A percentile compares a stretch with the other conserved stretches of the same genome.
Evolutionary conservation across 768 basidiomycete species (phyloP).

Genomic region (Podaxis carcinomalis): DNA sequence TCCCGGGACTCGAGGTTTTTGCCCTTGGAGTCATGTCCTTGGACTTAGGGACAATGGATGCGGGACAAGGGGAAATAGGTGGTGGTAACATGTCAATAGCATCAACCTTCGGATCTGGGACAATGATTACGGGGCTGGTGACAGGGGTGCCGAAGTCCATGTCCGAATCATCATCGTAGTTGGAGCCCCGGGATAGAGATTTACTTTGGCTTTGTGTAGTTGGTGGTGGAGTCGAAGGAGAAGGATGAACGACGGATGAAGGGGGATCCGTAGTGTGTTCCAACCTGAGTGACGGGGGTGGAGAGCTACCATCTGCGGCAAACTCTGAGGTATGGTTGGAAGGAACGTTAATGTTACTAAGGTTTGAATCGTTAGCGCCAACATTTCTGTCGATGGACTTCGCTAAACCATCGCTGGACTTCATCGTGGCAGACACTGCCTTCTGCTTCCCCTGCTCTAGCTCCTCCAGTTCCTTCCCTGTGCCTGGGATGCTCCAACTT

Average conservation of each 20-base stretch:
- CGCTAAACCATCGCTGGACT: background rate
- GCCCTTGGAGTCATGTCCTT: background rate
- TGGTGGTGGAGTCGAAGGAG: background rate
- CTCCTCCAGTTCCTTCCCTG: background rate
- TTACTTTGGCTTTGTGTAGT: background rate
- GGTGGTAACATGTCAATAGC: background rate
- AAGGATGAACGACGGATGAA: background rate
- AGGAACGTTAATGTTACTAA: background rate
- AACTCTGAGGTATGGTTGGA: too few relatives aligned
- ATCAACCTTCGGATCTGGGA: background rate
- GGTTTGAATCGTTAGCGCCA: background rate
- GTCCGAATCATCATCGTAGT: slow-evolving; percentile 6
- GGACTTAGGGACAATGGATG: background rate
- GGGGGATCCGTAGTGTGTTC: background rate
- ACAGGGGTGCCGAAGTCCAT: slow-evolving; percentile 10
- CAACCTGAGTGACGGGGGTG: background rate
- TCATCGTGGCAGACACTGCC: background rate
- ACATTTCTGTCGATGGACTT: background rate
- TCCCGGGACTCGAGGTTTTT: background rate
- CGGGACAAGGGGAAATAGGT: background rate
- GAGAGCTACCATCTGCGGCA: background rate
- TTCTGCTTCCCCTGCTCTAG: background rate
- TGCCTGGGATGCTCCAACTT: background rate
- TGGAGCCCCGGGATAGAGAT: background rate
- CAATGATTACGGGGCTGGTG: slow-evolving; percentile 9